phyloP scores from a whole-genome alignment of 1,284 basidiomycete genomes.

The Fomitopsis schrenkii region DNA sequence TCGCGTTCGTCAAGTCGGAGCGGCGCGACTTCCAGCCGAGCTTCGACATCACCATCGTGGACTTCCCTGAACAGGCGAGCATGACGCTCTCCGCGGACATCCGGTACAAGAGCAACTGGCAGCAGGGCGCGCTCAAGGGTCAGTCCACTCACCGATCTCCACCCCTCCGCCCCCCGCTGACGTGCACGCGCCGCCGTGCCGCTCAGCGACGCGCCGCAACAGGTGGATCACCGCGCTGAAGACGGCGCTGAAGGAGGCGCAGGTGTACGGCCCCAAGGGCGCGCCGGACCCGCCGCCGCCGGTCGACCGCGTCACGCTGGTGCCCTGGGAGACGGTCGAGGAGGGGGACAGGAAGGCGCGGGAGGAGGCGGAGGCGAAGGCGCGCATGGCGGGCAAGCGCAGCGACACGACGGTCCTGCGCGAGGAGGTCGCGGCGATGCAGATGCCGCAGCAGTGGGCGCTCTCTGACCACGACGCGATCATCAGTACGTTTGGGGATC shows the following conservation, averaged over 20 bases:
- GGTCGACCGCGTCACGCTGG: slow-evolving; percentile 59
- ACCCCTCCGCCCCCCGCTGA: neutral
- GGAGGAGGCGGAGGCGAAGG: slow-evolving; percentile 33
- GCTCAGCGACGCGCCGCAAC: slow-evolving; percentile 72
- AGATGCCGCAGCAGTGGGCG: slow-evolving; percentile 36
- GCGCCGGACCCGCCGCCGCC: slow-evolving; percentile 53
- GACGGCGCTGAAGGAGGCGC: slow-evolving; percentile 60
- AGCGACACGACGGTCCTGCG: slow-evolving; percentile 3
- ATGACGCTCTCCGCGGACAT: slow-evolving; percentile 81
- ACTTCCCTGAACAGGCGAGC: slow-evolving; percentile 81
- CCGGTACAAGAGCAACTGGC: slow-evolving; percentile 89
- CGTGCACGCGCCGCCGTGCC: neutral
- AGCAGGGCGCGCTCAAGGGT: slow-evolving; percentile 78
- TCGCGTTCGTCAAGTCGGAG: slow-evolving; percentile 71
- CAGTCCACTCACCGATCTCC: slow-evolving; percentile 8
- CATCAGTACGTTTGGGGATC: slow-evolving; percentile 36
- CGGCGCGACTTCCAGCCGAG: slow-evolving; percentile 69
- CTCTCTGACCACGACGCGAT: slow-evolving; percentile 49
- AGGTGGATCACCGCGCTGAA: slow-evolving; percentile 92
- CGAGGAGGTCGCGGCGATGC: slow-evolving; percentile 16
- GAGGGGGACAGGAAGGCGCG: slow-evolving; percentile 38
- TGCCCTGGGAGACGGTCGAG: slow-evolving; percentile 65
- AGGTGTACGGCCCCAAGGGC: slow-evolving; percentile 75
- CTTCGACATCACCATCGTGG: slow-evolving; percentile 71
- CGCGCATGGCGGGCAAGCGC: neutral